Conservation (phyloP, 345 rosid species). For the Diplotaxis tenuifolia region DNA sequence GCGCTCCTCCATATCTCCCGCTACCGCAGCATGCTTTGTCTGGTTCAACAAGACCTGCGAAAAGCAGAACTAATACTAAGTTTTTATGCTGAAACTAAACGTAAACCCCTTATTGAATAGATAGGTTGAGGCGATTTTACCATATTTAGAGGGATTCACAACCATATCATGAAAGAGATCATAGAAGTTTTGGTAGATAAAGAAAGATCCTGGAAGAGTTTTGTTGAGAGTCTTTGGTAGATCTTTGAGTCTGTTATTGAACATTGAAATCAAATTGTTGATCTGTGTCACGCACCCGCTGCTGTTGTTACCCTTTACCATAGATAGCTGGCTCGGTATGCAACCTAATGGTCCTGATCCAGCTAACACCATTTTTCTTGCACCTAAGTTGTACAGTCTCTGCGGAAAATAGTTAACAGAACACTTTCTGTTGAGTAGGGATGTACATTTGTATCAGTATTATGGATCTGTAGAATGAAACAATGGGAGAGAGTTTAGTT, state of each 20-base stretch:
- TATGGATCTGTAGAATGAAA: neutral
- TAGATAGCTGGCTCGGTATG: conserved; percentile 44
- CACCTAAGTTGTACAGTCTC: neutral
- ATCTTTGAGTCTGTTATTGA: conserved; percentile 34
- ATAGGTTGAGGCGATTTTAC: conserved; percentile 23
- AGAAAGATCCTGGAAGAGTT: conserved; percentile 35
- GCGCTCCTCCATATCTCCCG: conserved; percentile 48
- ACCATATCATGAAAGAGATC: conserved; percentile 38
- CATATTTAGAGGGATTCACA: conserved; percentile 6
- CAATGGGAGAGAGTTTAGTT: neutral
- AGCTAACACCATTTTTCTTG: conserved; percentile 43
- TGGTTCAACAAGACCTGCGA: conserved; percentile 45
- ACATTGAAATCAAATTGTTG: conserved; percentile 41
- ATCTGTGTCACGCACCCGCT: conserved; percentile 41
- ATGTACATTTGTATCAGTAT: no score
- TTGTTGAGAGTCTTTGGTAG: conserved; percentile 32
- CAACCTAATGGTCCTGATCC: conserved; percentile 55
- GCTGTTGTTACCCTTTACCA: conserved; percentile 29
- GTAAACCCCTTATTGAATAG: neutral
- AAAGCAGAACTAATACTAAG: neutral
- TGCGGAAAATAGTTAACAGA: no score
- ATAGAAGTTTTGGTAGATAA: conserved; percentile 31
- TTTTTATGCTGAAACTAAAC: neutral
- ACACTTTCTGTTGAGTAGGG: no score
- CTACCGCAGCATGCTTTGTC: conserved; percentile 52